Conservation (phyloP, 1,284 basidiomycete genomes). For the Trichosporon sp. region DNA sequence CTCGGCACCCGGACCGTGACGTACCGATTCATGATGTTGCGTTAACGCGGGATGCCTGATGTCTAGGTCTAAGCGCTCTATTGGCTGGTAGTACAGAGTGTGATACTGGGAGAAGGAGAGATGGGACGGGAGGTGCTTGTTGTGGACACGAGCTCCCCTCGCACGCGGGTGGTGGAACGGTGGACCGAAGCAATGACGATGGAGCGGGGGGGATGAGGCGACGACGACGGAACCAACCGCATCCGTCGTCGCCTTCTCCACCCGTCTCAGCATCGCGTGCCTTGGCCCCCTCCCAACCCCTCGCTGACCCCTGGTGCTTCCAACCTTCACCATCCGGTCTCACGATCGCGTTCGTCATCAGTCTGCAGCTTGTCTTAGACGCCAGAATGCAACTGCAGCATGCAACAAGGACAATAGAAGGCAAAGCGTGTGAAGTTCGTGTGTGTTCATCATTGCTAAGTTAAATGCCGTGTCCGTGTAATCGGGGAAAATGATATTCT, state of each 20-base stretch:
- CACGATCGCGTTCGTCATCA: neutral
- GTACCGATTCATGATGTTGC: conserved; percentile 18
- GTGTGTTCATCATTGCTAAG: conserved; percentile 10
- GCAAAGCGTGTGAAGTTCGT: conserved; percentile 4
- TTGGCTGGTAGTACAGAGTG: neutral
- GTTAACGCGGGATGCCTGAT: neutral
- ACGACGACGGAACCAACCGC: neutral
- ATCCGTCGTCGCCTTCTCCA: neutral
- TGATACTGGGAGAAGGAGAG: neutral
- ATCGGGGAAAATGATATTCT: conserved; percentile 9
- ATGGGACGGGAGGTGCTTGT: neutral
- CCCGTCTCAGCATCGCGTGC: neutral
- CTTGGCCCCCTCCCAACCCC: neutral
- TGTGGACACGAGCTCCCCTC: neutral
- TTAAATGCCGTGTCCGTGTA: conserved; percentile 16
- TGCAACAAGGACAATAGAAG: neutral
- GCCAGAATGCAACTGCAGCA: neutral
- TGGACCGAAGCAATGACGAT: conserved; percentile 14
- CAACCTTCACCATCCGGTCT: neutral
- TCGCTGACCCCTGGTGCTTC: conserved; percentile 13
- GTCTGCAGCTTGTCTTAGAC: conserved; percentile 8
- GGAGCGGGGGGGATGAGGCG: neutral
- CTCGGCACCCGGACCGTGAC: neutral
- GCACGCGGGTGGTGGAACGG: neutral
- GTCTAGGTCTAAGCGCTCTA: neutral